Base-by-base conservation (phyloP, 1,139 yeast genomes). In the Geotrichum candidum region DNA sequence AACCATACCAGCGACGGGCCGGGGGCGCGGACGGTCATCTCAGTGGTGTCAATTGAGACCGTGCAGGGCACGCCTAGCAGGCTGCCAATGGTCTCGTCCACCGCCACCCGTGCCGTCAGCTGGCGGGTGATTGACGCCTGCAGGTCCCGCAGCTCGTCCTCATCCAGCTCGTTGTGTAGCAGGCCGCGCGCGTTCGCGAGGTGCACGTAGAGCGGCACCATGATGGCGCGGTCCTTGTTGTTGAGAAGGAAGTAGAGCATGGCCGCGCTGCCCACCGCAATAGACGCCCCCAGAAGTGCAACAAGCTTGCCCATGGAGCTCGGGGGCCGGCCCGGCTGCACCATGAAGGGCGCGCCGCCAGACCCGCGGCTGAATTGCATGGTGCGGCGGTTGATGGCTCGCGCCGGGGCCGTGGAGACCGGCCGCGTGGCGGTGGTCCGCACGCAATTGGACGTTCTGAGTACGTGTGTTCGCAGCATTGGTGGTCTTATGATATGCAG, bases 21-120 rank as follows among this genome's bases (percentile, higher is more conserved):
- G 10, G 59, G 59, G 7, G 59, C 54, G n/a, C 53, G 41, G 13
- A 56, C 51, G 10, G 22, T 33, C 10, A 56, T 11, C 13, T 56
- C 29, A 41, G 29, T 35, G 27, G 7, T 13, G 29, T 33, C 41
- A 13, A 31, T 31, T 1, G 56, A n/a, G 6, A 53, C 29, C 38
- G 48, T 51, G 51, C 59, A 56, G 3, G 59, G 59, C 46, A 56
- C 59, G 10, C 59, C 59, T 31, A 56, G 29, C 38, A 56, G 55
- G 5, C 51, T 33, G n/a, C 59, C 55, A 25, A 56, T 35, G 13
- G 59, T 56, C 52, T 56, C 59, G 25, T 56, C 59, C 10, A 56
- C 59, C 2, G 59, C 59, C 29, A 56, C 46, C 1, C 59, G 50
- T 11, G 38, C 38, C 29, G 38, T n/a, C 10, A 56, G 45, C 18